phyloP scores from a whole-genome alignment of 1,284 basidiomycete genomes.

The Puccinia polysora region DNA sequence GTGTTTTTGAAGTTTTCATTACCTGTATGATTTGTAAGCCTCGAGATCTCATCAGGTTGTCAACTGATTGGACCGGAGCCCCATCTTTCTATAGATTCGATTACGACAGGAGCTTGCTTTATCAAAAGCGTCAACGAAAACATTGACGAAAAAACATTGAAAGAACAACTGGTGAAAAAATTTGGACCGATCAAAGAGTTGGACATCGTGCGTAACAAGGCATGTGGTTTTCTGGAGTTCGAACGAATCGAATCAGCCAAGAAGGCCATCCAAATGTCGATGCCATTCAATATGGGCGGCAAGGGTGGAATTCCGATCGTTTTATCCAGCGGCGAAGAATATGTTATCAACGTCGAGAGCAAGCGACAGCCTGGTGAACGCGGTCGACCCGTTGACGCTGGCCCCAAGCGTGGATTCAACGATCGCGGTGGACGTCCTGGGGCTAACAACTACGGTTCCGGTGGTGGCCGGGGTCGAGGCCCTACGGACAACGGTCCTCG shows the following conservation, averaged over 20 bases:
- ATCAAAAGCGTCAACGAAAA: slow-evolving; percentile 68
- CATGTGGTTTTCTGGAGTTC: slow-evolving; percentile 94
- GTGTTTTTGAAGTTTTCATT: too few relatives aligned
- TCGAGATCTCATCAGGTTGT: slow-evolving; percentile 61
- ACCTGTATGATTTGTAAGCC: not conserved
- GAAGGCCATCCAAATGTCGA: slow-evolving; percentile 72
- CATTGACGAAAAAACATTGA: slow-evolving; percentile 64
- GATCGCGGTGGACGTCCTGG: slow-evolving; percentile 52
- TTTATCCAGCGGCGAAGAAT: slow-evolving; percentile 51
- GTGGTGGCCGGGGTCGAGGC: slow-evolving; percentile 45
- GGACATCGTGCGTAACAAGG: slow-evolving; percentile 80
- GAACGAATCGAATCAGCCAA: slow-evolving; percentile 69
- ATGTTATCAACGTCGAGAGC: slow-evolving; percentile 38
- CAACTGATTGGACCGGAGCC: slow-evolving; percentile 20
- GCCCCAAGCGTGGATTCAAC: slow-evolving; percentile 36
- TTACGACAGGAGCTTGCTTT: slow-evolving; percentile 28
- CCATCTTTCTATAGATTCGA: slow-evolving; percentile 11
- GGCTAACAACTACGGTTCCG: slow-evolving; percentile 48
- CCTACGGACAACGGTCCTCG: slow-evolving; percentile 40
- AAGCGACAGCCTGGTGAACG: slow-evolving; percentile 42
- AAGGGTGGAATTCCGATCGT: slow-evolving; percentile 81
- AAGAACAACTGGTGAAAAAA: slow-evolving; percentile 61
- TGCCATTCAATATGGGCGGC: slow-evolving; percentile 66
- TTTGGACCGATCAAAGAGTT: slow-evolving; percentile 84
- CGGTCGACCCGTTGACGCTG: slow-evolving; percentile 35